Conservation (phyloP, 2,329 filamentous ascomycete species). For the Helotiales sp. region DNA sequence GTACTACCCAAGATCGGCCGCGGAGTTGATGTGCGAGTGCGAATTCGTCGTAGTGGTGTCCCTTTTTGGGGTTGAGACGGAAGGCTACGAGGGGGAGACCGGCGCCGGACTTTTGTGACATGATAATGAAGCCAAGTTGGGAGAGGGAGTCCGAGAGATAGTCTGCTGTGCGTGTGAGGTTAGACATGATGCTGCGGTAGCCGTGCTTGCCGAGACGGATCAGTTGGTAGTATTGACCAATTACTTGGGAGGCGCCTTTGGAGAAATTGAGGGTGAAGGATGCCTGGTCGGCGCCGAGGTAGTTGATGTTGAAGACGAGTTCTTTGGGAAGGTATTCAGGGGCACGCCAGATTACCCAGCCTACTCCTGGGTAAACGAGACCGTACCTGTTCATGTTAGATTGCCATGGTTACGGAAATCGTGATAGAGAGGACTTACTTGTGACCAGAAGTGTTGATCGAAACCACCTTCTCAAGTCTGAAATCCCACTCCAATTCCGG, state of each 20-base stretch:
- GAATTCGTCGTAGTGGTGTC: slow-evolving; percentile 73
- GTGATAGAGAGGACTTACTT: slow-evolving; percentile 62
- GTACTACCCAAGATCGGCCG: slow-evolving; percentile 88
- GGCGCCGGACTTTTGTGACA: slow-evolving; percentile 77
- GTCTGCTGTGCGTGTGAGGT: slow-evolving; percentile 87
- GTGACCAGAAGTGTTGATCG: slow-evolving; percentile 93
- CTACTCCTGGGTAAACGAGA: slow-evolving; percentile 85
- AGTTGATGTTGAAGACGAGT: slow-evolving; percentile 99
- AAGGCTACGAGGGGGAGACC: slow-evolving; percentile 92
- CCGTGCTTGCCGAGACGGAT: slow-evolving; percentile 93
- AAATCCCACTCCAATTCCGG: slow-evolving; percentile 92
- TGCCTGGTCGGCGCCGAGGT: slow-evolving; percentile 91
- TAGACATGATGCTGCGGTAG: slow-evolving; percentile 92
- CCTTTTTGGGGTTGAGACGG: slow-evolving; percentile 65
- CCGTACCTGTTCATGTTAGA: slow-evolving; percentile 54
- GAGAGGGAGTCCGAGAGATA: slow-evolving; percentile 79
- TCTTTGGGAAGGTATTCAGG: slow-evolving; percentile 82
- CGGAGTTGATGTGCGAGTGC: slow-evolving; percentile 83
- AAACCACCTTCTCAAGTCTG: slow-evolving; percentile 83
- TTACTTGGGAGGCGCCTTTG: slow-evolving; percentile 91
- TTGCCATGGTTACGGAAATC: not conserved
- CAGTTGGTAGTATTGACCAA: slow-evolving; percentile 96
- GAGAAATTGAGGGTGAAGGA: slow-evolving; percentile 98
- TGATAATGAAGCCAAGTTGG: slow-evolving; percentile 81
- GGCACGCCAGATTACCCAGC: slow-evolving; percentile 90